Evolutionary conservation across 2,329 filamentous ascomycete species (phyloP).

Genomic region (Neophaeococcomyces aloes): DNA sequence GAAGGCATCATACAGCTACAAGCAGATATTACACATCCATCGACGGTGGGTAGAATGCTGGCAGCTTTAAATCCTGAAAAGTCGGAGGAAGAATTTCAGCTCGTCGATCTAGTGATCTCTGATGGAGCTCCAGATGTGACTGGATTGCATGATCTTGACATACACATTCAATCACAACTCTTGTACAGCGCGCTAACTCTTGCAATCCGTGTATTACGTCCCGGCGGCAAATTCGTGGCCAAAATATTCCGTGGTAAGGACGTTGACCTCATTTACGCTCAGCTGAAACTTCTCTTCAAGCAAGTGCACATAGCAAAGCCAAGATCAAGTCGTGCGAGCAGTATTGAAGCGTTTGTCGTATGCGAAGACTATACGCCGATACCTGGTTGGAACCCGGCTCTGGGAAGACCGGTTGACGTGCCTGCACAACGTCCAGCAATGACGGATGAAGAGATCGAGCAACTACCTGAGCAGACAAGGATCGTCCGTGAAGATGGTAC

Average conservation of each 20-base stretch:
- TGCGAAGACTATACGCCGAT: conserved; percentile 79
- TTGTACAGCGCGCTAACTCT: conserved; percentile 91
- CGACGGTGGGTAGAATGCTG: conserved; percentile 81
- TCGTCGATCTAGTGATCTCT: conserved; percentile 83
- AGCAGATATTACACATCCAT: conserved; percentile 94
- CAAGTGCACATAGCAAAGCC: conserved; percentile 87
- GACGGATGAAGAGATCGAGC: conserved; percentile 11
- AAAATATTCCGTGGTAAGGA: conserved; percentile 95
- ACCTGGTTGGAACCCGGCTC: conserved; percentile 19
- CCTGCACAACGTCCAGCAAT: conserved; percentile 1
- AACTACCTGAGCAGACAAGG: conserved; percentile 22
- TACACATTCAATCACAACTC: conserved; percentile 93
- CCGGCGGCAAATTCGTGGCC: conserved; percentile 90
- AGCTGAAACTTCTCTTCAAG: conserved; percentile 84
- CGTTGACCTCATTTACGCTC: conserved; percentile 89
- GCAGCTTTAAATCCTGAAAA: conserved; percentile 61
- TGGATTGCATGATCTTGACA: conserved; percentile 91
- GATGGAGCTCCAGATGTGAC: conserved; percentile 96
- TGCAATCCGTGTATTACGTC: conserved; percentile 80
- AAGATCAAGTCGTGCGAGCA: conserved; percentile 85
- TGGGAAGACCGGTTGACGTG: conserved; percentile 26
- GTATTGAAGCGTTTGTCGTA: conserved; percentile 92
- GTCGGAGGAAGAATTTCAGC: conserved; percentile 43
- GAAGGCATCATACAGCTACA: conserved; percentile 85
- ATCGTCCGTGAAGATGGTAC: conserved; percentile 25